Conservation (phyloP, 1,139 yeast species). For the Scheffersomyces parashehatae region DNA sequence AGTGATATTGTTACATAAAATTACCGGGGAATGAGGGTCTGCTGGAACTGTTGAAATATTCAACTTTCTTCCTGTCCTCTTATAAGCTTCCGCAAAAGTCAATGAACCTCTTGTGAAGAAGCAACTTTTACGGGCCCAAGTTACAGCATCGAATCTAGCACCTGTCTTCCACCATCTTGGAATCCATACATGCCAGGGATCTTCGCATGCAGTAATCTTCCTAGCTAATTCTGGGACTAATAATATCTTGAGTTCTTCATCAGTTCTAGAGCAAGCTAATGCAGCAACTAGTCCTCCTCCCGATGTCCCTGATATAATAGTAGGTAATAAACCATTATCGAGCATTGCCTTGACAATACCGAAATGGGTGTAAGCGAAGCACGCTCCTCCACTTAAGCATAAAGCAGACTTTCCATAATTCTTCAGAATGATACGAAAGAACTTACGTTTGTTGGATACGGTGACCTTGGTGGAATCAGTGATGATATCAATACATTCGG, state of each 20-base stretch:
- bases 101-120: conserved; percentile 75
- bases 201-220: conserved; percentile 72
- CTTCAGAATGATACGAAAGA: conserved; percentile 59
- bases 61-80: conserved; percentile 66
- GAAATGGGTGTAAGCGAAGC: conserved; percentile 76
- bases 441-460: conserved; percentile 44
- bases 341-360: conserved; percentile 74
- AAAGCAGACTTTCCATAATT: conserved; percentile 75
- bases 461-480: conserved; percentile 39
- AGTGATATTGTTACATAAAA: conserved; percentile 73
- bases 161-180: conserved; percentile 74
- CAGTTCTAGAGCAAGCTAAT: conserved; percentile 66
- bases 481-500: conserved; percentile 46
- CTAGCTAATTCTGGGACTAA: conserved; percentile 64
- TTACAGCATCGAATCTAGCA: conserved; percentile 72
- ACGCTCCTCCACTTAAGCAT: conserved; percentile 78
- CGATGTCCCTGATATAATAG: conserved; percentile 74
- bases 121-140: conserved; percentile 68
- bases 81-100: conserved; percentile 70
- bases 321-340: conserved; percentile 66
- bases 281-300: conserved; percentile 87
- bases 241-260: conserved; percentile 59
- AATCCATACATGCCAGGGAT: conserved; percentile 59
- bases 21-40: conserved; percentile 80
- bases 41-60: conserved; percentile 81